phyloP scores from a whole-genome alignment of 345 rosid genomes.

The sweet orange (Citrus sinensis) region DVS_A1.0 CM039163.1:1254001-1254500 shows the following conservation, averaged over 20 bases:
- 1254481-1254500: background rate
- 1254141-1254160: background rate
- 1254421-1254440: no score
- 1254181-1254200: no score
- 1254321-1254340: background rate
- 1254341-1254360: background rate
- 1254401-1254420: no score
- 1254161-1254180: background rate
- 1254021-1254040: background rate
- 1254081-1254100: background rate
- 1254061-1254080: slow-evolving; percentile 2
- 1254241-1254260: background rate
- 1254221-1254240: background rate
- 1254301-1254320: background rate
- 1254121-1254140: background rate
- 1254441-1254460: background rate
- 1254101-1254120: background rate
- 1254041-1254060: background rate
- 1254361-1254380: background rate
- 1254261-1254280: background rate
- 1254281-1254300: background rate
- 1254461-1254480: background rate
- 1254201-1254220: no score
- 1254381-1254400: no score
- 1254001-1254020: background rate